Evolutionary conservation across 495 filamentous ascomycete genomes (phyloP), one percentile per base, ranked within the genome.

Genomic region (Cercophora newfieldiana): DNA sequence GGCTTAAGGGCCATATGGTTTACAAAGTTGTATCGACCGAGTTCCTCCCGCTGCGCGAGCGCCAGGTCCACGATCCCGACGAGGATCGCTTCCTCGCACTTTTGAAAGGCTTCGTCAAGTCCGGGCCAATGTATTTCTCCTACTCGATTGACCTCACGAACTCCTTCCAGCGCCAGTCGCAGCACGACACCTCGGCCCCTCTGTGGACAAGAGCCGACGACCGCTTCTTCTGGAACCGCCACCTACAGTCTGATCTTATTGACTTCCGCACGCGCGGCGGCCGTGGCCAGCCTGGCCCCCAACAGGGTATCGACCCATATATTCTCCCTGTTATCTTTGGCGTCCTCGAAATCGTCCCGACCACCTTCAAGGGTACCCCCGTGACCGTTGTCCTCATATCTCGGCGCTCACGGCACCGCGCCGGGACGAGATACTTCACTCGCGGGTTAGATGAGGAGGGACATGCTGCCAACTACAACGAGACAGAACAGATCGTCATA

Each of bases 201-300:
- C 81, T 98, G 61, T 99, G 95, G 95, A 88, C 90, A 78, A 81
- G 93, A 65, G 91, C 96, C 60, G 95, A 99, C 78, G 94, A 99
- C 70, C 89, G 95, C 59, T 98, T 99, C 81, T 99, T 97, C 83
- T 99, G 94, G 94, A 99, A 99, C 75, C 87, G 88, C 59, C 96
- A 97, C 72, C 81, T 98, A 55, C 91, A 94, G 75, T 89, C 90
- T 2, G 94, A 98, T 68, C 78, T 99, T 54, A 97, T 99, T 66
- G 86, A 96, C 76, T 91, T 96, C 72, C 87, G 92, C 51, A 82
- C 76, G 33, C 71, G 72, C 0, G 81, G 84, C 22, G 80, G 72
- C 47, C 71, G 82, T 26, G 80, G 81, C 31, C 86, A 87, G 56
- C 84, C 86, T 37, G 88, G 87, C 2, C 85, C 87, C 24, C 91